Conservation (phyloP, 768 basidiomycete genomes). For the Kwoniella bestiolae region DNA sequence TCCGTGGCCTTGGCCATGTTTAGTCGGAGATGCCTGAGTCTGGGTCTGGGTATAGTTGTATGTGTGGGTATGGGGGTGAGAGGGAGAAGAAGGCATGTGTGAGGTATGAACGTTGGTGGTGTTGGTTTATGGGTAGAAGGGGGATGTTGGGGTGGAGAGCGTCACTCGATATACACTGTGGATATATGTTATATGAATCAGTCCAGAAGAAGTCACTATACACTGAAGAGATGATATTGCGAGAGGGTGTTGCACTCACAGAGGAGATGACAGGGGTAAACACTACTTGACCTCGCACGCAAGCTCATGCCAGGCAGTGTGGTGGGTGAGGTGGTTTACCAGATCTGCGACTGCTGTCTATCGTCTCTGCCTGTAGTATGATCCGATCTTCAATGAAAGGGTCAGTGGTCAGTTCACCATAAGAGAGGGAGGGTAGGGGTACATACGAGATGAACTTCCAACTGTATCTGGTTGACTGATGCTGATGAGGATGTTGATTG, state of each 20-base stretch:
- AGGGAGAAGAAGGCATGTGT: background rate
- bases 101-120: background rate
- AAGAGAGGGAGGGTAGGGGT: too few relatives aligned
- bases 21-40: conserved; percentile 9
- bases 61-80: background rate
- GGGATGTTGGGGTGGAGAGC: background rate
- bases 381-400: background rate
- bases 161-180: background rate
- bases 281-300: background rate
- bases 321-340: too few relatives aligned
- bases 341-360: too few relatives aligned
- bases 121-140: background rate
- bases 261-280: background rate
- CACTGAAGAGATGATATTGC: background rate
- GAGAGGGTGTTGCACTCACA: background rate
- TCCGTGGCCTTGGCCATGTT: conserved; percentile 8
- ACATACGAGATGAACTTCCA: too few relatives aligned
- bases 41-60: background rate
- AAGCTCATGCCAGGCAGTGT: conserved; percentile 1
- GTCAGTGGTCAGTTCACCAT: too few relatives aligned
- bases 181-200: background rate
- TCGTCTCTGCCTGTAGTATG: too few relatives aligned
- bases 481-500: background rate
- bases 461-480: too few relatives aligned
- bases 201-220: background rate